phyloP scores from a whole-genome alignment of 2,329 filamentous ascomycete species.

The Venturia aucupariae region DNA sequence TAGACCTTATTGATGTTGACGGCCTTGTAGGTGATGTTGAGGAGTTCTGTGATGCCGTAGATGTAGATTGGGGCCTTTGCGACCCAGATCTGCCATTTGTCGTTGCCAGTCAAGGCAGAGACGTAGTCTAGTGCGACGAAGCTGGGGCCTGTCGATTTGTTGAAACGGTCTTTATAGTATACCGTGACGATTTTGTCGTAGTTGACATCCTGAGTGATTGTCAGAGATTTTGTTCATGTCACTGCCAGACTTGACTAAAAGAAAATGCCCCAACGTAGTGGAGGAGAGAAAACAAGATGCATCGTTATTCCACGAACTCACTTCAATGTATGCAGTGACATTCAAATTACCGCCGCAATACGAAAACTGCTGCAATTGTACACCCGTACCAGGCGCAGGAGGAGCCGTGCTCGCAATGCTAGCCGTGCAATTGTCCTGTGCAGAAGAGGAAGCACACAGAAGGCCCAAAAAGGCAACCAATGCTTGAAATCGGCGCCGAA shows the following conservation, averaged over 20 bases:
- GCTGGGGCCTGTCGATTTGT: background rate
- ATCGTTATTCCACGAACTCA: background rate
- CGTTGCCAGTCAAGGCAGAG: background rate
- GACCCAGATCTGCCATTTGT: background rate
- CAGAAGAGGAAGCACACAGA: background rate
- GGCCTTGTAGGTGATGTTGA: conserved; percentile 1
- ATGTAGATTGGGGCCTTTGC: conserved; percentile 3
- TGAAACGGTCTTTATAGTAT: background rate
- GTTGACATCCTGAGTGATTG: background rate
- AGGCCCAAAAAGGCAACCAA: background rate
- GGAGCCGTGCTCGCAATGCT: background rate
- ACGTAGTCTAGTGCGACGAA: background rate
- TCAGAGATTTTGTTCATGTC: background rate
- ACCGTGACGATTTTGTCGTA: background rate
- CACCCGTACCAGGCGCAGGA: background rate
- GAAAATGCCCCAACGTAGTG: background rate
- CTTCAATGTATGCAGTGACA: background rate
- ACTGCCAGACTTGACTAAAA: background rate
- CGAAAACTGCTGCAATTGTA: background rate
- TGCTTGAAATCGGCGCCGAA: background rate
- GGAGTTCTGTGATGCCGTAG: background rate
- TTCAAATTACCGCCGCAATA: background rate
- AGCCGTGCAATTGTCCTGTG: background rate
- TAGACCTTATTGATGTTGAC: conserved; percentile 1
- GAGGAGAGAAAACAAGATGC: background rate